Evolutionary conservation across 78 protist species (phyloP).

Genomic region (Parvularia atlantis): DNA sequence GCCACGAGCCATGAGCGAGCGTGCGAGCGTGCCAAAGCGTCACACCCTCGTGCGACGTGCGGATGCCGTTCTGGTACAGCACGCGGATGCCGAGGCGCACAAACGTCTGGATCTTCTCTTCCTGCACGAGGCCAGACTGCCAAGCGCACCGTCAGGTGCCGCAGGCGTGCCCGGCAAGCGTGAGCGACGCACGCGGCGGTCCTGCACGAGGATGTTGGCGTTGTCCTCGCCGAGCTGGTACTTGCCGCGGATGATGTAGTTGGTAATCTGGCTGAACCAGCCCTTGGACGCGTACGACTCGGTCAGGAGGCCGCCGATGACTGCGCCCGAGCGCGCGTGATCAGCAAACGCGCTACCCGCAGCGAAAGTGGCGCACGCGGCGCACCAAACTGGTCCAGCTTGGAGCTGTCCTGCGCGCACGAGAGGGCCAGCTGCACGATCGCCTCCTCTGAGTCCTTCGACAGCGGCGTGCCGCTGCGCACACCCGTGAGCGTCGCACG

Average conservation of each 20-base stretch:
- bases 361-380: too few relatives aligned
- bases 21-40: background rate
- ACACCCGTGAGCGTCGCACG: too few relatives aligned
- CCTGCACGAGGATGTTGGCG: background rate
- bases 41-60: background rate
- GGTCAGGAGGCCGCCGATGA: constrained; percentile 3
- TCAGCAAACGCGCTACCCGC: too few relatives aligned
- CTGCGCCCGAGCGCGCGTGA: too few relatives aligned
- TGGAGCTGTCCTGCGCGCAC: background rate
- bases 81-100: background rate
- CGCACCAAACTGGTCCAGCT: background rate
- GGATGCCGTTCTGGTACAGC: background rate
- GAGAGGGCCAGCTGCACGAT: background rate
- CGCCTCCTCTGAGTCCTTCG: background rate
- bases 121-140: background rate
- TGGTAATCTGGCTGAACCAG: background rate
- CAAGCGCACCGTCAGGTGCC: background rate
- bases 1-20: background rate
- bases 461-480: too few relatives aligned
- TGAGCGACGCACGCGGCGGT: background rate
- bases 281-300: constrained; percentile 1
- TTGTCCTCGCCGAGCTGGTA: background rate
- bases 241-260: background rate
- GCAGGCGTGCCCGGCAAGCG: background rate
- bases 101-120: background rate